Conservation (phyloP, 2,329 filamentous ascomycete species). For the Arthrobotrys musiformis region DNA sequence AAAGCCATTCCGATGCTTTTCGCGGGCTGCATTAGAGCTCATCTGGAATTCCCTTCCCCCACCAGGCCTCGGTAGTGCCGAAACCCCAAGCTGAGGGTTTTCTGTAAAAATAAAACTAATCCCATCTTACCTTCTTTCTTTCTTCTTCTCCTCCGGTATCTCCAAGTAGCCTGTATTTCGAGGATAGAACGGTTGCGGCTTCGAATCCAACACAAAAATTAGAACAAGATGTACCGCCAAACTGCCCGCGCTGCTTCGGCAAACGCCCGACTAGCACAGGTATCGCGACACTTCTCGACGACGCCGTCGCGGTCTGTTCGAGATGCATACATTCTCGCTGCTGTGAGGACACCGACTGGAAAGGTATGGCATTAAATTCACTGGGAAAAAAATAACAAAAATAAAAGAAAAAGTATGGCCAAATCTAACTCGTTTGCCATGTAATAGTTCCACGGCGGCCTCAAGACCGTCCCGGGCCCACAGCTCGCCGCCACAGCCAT, state of each 20-base stretch:
- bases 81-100: not conserved
- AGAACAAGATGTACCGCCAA: constrained; percentile 41
- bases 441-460: constrained; percentile 88
- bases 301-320: constrained; percentile 71
- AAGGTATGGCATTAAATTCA: no score
- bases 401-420: not conserved
- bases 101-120: not conserved
- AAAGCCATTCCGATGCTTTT: constrained; percentile 38
- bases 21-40: constrained; percentile 1
- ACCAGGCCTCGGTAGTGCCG: constrained; percentile 33
- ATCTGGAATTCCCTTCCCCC: constrained; percentile 7
- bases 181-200: not conserved
- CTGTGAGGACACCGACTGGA: constrained; percentile 85
- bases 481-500: constrained; percentile 90
- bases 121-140: not conserved
- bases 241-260: constrained; percentile 44
- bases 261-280: constrained; percentile 64
- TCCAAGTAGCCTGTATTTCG: no score
- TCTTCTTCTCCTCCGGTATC: not conserved
- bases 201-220: constrained; percentile 12
- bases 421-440: not conserved
- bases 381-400: no score
- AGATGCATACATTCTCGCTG: constrained; percentile 94
- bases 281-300: constrained; percentile 68
- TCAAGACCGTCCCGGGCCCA: constrained; percentile 83